Conservation (phyloP, 257 asterid genomes). For the Primulina huaijiensis region DNA sequence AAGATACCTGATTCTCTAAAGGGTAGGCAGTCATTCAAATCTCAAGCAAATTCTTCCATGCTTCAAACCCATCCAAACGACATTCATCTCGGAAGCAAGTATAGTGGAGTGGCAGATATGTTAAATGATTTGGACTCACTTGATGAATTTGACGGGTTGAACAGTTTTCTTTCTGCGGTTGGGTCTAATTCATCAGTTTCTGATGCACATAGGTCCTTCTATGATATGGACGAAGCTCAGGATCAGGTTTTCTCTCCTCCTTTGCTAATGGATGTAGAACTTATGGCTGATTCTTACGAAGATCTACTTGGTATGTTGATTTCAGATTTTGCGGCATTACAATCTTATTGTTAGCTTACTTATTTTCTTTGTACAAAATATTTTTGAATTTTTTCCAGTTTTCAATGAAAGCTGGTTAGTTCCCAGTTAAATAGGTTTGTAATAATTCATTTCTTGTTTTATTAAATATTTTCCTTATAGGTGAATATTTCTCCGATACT, state of each 20-base stretch:
- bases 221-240: conserved; percentile 65
- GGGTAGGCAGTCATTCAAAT: conserved; percentile 49
- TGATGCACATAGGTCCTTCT: conserved; percentile 72
- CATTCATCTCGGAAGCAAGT: conserved; percentile 50
- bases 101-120: conserved; percentile 52
- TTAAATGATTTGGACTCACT: conserved; percentile 69
- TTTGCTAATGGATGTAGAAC: conserved; percentile 72
- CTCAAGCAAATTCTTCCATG: conserved; percentile 57
- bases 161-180: conserved; percentile 68
- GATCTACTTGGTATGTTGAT: conserved; percentile 83
- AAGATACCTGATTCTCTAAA: conserved; percentile 48
- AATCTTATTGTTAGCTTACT: conserved; percentile 16
- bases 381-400: background rate
- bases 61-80: conserved; percentile 10
- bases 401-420: background rate
- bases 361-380: conserved; percentile 17
- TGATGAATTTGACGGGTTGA: conserved; percentile 65
- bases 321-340: background rate
- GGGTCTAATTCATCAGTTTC: conserved; percentile 77
- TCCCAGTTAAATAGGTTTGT: background rate
- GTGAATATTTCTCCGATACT: conserved; percentile 11
- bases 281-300: conserved; percentile 77
- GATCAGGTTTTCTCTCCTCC: conserved; percentile 98
- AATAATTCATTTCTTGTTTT: background rate
- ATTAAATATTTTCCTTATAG: background rate